Percentiles rank a stretch among this genome's conserved stretches.
These are phyloP conservation scores for Colletotrichum magnum DNA, from an alignment of 2,329 filamentous ascomycete genomes.

Conservation along the genomic window DNA sequence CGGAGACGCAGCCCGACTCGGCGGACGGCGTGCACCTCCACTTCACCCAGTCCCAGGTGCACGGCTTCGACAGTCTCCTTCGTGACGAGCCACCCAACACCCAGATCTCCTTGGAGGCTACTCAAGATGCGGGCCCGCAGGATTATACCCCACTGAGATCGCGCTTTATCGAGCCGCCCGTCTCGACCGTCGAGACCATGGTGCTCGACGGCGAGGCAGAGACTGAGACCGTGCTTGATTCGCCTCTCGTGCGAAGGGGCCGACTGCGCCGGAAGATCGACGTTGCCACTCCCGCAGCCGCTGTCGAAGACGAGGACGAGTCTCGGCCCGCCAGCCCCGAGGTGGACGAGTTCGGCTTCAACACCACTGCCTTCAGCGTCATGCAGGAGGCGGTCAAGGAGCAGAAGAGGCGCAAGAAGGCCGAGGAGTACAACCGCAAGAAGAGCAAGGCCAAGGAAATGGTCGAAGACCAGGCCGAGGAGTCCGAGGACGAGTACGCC, in stretches of 20 bases:
- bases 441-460: constrained; percentile 89
- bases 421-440: constrained; percentile 82
- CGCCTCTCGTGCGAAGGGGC: constrained; percentile 75
- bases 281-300: constrained; percentile 49
- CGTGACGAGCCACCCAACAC: constrained; percentile 60
- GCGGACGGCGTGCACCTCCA: constrained; percentile 63
- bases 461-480: constrained; percentile 93
- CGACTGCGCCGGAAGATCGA: constrained; percentile 62
- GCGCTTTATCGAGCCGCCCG: constrained; percentile 75
- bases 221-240: constrained; percentile 66
- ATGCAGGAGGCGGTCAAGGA: constrained; percentile 77
- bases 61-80: constrained; percentile 70
- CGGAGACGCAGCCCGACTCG: constrained; percentile 53
- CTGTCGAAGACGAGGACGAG: constrained; percentile 59
- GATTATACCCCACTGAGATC: constrained; percentile 79
- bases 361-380: constrained; percentile 73
- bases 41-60: constrained; percentile 73
- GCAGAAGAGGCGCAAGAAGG: constrained; percentile 65
- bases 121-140: constrained; percentile 85
- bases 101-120: constrained; percentile 80
- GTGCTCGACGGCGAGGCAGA: constrained; percentile 58
- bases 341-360: constrained; percentile 54
- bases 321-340: constrained; percentile 41
- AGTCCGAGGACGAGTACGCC: constrained; percentile 98
- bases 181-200: constrained; percentile 81